Base-by-base conservation (phyloP, 192 early-diverging fungal species). In the Phycomyces nitens region DNA sequence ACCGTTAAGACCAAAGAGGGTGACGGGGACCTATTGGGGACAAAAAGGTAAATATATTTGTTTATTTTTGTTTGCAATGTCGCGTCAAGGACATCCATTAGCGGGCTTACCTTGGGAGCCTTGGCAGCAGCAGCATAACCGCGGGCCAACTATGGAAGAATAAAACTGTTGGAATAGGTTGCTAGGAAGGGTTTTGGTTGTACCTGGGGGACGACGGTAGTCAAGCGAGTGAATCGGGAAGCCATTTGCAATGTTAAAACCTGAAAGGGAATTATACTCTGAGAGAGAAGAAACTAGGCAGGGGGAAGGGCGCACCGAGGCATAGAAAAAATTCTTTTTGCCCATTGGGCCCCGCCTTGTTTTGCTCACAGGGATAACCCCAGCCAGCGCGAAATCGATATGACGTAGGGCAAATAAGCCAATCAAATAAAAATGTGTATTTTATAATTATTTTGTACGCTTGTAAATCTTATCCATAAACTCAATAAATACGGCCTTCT, bases 401-500 rank as follows among this genome's bases (percentile, higher is more conserved):
- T 47, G 44, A 47, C 44, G 44, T 47, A 47, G 44, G 18, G 44
- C 15, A 47, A 47, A 47, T 18, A 47, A 47, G 12, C 44, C 44
- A 47, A 47, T 47, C 44, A 47, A 47, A 47, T 2, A 34, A 34
- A 34, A 34, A 34, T 34, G 7, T 34, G 7, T 34, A 34, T 34
- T 50, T 21, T 56, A 56, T 26, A 23, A 61, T 74, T 91, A 94
- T 80, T 94, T 92, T 51, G 82, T 88, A 64, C 92, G 83, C 86
- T 94, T 97, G 86, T 96, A 96, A 64, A 97, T 91, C 77, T 94
- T 90, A 80, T 94, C 87, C 82, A 99, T 91, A 80, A 96, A 99
- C 7, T 78, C 82, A 38, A 81, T 84, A 75, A 98, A 99, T 64
- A 99, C 88, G 51, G 90, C 79, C 72, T 83, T 83, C 57, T 89